These are phyloP conservation scores for Amphicarpaea edgeworthii DNA, from an alignment of 306 rosid species.

Conservation along the genomic window DNA sequence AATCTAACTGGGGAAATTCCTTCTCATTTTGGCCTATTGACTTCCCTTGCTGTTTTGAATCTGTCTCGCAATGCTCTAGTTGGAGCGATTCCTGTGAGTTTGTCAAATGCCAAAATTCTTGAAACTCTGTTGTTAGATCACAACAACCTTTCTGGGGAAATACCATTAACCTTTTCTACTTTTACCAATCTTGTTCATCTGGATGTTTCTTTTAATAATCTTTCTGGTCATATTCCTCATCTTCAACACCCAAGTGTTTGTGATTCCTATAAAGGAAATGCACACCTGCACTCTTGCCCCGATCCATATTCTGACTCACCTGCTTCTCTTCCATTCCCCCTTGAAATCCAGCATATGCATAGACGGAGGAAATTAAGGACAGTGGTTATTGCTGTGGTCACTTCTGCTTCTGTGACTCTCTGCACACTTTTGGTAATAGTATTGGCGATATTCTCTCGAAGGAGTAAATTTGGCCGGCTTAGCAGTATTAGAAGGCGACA, in stretches of 20 bases:
- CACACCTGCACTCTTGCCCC: constrained; percentile 57
- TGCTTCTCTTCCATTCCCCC: constrained; percentile 49
- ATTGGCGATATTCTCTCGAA: constrained; percentile 44
- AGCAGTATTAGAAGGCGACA: constrained; percentile 54
- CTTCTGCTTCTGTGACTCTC: constrained; percentile 44
- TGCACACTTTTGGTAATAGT: constrained; percentile 44
- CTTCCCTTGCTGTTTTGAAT: constrained; percentile 55
- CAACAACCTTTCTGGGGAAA: constrained; percentile 57
- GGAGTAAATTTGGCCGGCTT: constrained; percentile 50
- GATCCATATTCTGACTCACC: constrained; percentile 51
- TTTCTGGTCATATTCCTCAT: constrained; percentile 66
- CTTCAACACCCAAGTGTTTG: constrained; percentile 53
- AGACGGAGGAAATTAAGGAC: constrained; percentile 40
- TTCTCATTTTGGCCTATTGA: constrained; percentile 49
- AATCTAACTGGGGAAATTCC: constrained; percentile 56
- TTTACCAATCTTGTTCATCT: constrained; percentile 52
- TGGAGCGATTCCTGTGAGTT: constrained; percentile 51
- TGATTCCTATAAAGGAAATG: constrained; percentile 55
- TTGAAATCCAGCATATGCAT: constrained; percentile 34
- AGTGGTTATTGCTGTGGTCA: constrained; percentile 44
- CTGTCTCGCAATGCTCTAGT: constrained; percentile 56
- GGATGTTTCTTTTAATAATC: constrained; percentile 64
- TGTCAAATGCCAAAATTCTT: constrained; percentile 54
- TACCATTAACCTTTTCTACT: constrained; percentile 52
- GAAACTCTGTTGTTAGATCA: constrained; percentile 58